Base-by-base conservation (phyloP, 2,329 filamentous ascomycete species). In the Teratosphaeria destructans region DNA sequence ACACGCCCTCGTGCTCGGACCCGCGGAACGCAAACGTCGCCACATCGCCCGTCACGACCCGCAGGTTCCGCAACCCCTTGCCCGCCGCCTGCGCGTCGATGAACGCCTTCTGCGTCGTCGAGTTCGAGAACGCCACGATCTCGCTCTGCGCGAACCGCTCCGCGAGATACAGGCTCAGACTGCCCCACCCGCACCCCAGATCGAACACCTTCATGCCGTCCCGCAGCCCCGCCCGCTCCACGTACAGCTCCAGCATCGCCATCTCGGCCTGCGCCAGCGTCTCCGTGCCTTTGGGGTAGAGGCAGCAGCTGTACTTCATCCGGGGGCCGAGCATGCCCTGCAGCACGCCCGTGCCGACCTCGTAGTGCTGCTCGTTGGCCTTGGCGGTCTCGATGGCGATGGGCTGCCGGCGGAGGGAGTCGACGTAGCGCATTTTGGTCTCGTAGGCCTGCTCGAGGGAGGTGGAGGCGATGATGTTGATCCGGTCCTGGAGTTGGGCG, bases 231-330 rank as follows among this genome's bases (percentile, higher is more conserved):
- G 84, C 85, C 67, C 82, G 82, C 64, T 83, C 77, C 0, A 87
- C 77, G 71, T 88, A 89, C 29, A 75, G 74, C 66, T 78, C 77
- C 69, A 89, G 72, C 86, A 89, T 89, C 3, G 79, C 81, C 54
- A 82, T 78, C 73, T 89, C 86, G 2, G 85, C 85, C 61, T 87
- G 77, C 1, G 77, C 85, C 57, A 88, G 72, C n/a, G 80, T 85
- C 74, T 85, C 82, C 61, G 75, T 74, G 16, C 83, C 84, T 61
- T 80, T 81, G 3, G 82, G 81, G 70, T 89, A 89, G 67, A 87
- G 74, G 69, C 83, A 86, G 63, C 77, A 80, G n/a, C 81, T 85
- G 71, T 88, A 89, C 78, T 89, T 89, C 85, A 89, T 88, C 58
- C 85, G 76, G 3, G 84, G 83, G 0, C 86, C 86, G 12, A 89